phyloP scores from a whole-genome alignment of 257 asterid species.

The Verbascum thapsus region DNA sequence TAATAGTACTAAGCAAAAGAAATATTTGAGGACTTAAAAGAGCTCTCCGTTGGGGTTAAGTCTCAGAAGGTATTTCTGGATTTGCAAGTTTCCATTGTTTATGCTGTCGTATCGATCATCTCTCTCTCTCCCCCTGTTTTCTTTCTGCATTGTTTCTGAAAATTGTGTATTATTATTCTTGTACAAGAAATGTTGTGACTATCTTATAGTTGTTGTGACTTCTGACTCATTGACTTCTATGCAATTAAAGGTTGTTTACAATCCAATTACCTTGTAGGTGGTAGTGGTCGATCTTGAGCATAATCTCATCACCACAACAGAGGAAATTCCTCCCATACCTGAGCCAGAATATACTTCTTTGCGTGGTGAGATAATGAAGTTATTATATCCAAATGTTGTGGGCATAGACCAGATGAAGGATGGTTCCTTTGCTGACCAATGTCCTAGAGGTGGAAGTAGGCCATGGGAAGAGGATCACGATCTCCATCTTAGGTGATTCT shows the following conservation, averaged over 20 bases:
- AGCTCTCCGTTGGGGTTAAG: constrained; percentile 5
- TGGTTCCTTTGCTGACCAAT: constrained; percentile 48
- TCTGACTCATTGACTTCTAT: constrained; percentile 15
- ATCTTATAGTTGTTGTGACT: background rate
- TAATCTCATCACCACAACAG: constrained; percentile 82
- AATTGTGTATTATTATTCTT: too few species aligned
- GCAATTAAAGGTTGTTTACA: constrained; percentile 22
- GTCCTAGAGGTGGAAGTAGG: constrained; percentile 56
- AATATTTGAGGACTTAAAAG: background rate
- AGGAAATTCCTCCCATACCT: constrained; percentile 91
- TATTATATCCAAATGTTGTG: constrained; percentile 80
- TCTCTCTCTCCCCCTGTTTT: too few species aligned
- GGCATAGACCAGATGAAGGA: constrained; percentile 83
- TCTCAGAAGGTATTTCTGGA: background rate
- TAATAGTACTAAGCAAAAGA: background rate
- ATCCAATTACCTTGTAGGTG: constrained; percentile 57
- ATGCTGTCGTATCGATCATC: background rate
- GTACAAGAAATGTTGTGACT: background rate
- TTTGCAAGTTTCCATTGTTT: constrained; percentile 1
- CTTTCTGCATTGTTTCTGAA: too few species aligned
- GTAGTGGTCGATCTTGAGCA: constrained; percentile 95
- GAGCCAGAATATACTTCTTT: constrained; percentile 86
- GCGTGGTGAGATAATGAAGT: constrained; percentile 72
- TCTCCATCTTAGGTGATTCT: constrained; percentile 77
- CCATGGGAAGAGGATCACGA: constrained; percentile 88